These are phyloP conservation scores for Xylariaceae sp. DNA, from an alignment of 2,329 filamentous ascomycete genomes.

Conservation along the genomic window DNA sequence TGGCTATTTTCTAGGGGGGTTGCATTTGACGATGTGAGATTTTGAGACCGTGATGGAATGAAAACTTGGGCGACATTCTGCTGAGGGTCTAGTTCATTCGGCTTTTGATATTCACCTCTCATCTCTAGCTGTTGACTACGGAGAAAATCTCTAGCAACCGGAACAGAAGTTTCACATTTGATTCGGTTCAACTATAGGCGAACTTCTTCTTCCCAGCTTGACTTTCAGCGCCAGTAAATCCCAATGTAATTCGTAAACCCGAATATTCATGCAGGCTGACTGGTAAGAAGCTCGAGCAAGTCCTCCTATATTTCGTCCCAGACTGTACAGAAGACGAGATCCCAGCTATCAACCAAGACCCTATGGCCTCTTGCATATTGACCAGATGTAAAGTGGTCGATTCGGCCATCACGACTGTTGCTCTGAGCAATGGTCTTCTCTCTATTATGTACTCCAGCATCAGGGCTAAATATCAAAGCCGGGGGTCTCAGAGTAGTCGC, in stretches of 20 bases:
- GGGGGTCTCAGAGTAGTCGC: no score
- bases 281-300: no score
- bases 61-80: no score
- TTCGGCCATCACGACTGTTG: no score
- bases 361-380: slow-evolving; percentile 33
- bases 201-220: neutral
- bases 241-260: no score
- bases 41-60: neutral
- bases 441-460: slow-evolving; percentile 2
- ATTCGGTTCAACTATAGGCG: no score
- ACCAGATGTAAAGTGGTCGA: neutral
- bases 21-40: neutral
- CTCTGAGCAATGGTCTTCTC: slow-evolving; percentile 43
- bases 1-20: slow-evolving; percentile 33
- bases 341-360: slow-evolving; percentile 48
- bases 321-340: slow-evolving; percentile 40
- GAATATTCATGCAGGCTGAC: no score
- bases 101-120: no score
- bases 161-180: no score
- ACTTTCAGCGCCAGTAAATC: neutral
- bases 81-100: no score
- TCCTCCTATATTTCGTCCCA: neutral
- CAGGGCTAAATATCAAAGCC: slow-evolving; percentile 46
- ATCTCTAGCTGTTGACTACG: no score
- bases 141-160: no score